Evolutionary conservation across 1,284 basidiomycete genomes (phyloP).

Genomic region (Rhodotorula sp.): DNA sequence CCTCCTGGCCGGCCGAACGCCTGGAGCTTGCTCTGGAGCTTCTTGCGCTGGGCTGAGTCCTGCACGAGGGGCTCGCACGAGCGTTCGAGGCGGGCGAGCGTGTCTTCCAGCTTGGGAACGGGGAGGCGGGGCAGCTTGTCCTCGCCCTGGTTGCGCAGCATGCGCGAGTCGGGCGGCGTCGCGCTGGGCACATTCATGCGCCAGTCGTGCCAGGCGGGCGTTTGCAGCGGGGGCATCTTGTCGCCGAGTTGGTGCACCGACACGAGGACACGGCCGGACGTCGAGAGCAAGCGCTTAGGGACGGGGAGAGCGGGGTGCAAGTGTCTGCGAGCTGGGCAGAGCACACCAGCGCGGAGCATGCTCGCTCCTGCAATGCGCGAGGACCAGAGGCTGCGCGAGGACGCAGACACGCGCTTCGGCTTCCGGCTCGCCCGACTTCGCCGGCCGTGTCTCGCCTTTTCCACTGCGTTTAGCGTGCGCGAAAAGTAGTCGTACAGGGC

Average conservation of each 20-base stretch:
- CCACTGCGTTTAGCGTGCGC: no score
- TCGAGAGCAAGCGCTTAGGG: not conserved
- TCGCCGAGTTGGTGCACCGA: not conserved
- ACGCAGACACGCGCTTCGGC: no score
- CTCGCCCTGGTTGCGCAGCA: constrained; percentile 32
- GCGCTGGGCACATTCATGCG: constrained; percentile 36
- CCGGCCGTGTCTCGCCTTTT: no score
- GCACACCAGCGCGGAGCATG: not conserved
- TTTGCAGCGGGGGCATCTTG: constrained; percentile 3
- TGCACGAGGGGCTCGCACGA: constrained; percentile 34
- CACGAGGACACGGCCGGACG: not conserved
- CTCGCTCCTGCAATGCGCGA: no score
- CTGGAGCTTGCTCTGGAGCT: constrained; percentile 29
- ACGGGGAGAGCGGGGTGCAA: not conserved
- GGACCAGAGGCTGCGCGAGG: no score
- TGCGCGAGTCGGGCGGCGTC: constrained; percentile 21
- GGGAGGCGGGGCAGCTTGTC: constrained; percentile 40
- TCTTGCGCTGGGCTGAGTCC: constrained; percentile 17
- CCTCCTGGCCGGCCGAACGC: constrained; percentile 34
- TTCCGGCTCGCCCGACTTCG: no score
- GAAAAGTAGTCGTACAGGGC: no score
- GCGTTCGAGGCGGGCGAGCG: constrained; percentile 34
- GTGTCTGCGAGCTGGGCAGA: not conserved
- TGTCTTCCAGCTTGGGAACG: constrained; percentile 36
- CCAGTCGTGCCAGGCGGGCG: constrained; percentile 27